Evolutionary conservation across 108 stramenopile genomes (phyloP).

Genomic region (Nitzschia inconspicua): DNA sequence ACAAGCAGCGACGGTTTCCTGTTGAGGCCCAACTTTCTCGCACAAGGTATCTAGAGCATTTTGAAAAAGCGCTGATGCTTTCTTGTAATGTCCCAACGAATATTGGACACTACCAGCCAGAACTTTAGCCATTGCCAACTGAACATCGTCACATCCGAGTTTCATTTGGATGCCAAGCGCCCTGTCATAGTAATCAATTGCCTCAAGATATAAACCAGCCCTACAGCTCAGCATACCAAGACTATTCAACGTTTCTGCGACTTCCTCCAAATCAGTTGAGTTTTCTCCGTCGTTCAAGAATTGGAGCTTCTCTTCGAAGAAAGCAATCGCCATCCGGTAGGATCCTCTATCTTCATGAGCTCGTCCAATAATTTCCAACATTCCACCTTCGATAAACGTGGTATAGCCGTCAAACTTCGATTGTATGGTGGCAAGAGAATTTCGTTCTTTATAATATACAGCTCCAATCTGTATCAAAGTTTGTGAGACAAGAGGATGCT

Average conservation of each 20-base stretch:
- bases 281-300: conserved; percentile 40
- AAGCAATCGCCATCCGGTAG: conserved; percentile 63
- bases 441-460: conserved; percentile 75
- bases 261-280: conserved; percentile 34
- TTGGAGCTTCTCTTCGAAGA: conserved; percentile 70
- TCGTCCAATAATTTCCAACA: conserved; percentile 63
- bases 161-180: conserved; percentile 56
- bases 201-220: conserved; percentile 52
- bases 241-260: conserved; percentile 64
- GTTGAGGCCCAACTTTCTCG: conserved; percentile 43
- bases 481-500: conserved; percentile 56
- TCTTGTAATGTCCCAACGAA: conserved; percentile 47
- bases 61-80: conserved; percentile 52
- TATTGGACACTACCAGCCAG: conserved; percentile 58
- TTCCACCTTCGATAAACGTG: conserved; percentile 72
- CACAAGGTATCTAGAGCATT: conserved; percentile 47
- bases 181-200: conserved; percentile 67
- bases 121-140: conserved; percentile 62
- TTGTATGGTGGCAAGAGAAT: conserved; percentile 51
- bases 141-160: conserved; percentile 47
- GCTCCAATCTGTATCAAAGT: conserved; percentile 72
- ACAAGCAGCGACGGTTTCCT: conserved; percentile 61
- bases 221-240: conserved; percentile 55
- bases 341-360: conserved; percentile 72
- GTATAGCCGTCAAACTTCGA: conserved; percentile 59